Evolutionary conservation across 129 eudicot species (phyloP).

Genomic region (Chrysanthemum makinoi): DNA sequence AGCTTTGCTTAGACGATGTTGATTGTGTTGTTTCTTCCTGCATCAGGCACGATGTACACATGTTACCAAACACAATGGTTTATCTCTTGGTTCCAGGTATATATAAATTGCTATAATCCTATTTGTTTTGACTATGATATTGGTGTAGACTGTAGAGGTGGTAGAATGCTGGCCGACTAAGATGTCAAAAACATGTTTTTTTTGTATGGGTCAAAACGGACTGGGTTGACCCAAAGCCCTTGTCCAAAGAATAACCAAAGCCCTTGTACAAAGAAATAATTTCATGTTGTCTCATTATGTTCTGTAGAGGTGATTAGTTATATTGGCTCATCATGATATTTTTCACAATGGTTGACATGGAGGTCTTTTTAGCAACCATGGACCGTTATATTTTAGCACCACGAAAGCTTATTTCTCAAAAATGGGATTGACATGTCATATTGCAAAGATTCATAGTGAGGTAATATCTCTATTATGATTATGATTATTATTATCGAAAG

Average conservation of each 20-base stretch:
- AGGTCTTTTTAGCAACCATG: slow-evolving; percentile 99
- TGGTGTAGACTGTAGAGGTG: not conserved
- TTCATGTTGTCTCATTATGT: not conserved
- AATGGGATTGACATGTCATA: slow-evolving; percentile 95
- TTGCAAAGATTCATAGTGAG: slow-evolving; percentile 99
- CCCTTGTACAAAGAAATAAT: no score
- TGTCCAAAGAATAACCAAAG: no score
- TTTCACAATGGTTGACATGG: slow-evolving; percentile 17
- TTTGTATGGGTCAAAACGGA: no score
- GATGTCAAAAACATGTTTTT: no score
- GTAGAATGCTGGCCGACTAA: not conserved
- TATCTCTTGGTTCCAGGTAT: slow-evolving; percentile 76
- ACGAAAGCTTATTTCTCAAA: slow-evolving; percentile 75
- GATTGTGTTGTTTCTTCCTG: slow-evolving; percentile 20
- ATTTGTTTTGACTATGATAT: not conserved
- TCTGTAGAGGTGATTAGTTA: not conserved
- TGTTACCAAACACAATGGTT: slow-evolving; percentile 73
- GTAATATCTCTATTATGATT: slow-evolving; percentile 33
- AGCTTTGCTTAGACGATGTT: not conserved
- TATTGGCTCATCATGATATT: slow-evolving; percentile 7
- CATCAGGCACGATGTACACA: slow-evolving; percentile 87
- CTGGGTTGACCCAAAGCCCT: no score
- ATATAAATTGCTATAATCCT: not conserved
- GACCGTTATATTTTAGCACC: slow-evolving; percentile 78
- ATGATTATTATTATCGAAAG: not conserved